Percentiles rank a stretch among this genome's conserved stretches.
Evolutionary conservation across 2,329 filamentous ascomycete species (phyloP).

Genomic region (Macroventuria anomochaeta): DNA sequence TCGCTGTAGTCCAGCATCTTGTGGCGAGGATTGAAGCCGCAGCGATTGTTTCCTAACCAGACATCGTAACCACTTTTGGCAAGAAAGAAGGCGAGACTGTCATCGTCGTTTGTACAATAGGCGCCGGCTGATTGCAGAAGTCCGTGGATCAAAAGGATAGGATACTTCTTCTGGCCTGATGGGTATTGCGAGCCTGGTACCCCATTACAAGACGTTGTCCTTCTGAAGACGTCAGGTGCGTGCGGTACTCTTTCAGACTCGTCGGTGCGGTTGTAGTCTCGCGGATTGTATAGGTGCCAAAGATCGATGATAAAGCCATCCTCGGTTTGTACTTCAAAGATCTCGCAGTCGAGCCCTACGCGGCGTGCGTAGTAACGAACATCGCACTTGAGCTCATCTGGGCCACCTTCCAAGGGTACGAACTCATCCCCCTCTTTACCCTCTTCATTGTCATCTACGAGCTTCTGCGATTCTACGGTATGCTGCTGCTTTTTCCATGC

Average conservation of each 20-base stretch:
- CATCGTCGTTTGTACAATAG: constrained; percentile 88
- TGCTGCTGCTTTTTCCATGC: constrained; percentile 63
- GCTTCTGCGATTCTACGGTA: constrained; percentile 46
- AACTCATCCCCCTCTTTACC: constrained; percentile 61
- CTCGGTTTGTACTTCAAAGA: constrained; percentile 85
- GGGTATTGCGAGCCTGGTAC: constrained; percentile 36
- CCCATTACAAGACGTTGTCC: constrained; percentile 33
- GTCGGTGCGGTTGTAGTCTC: constrained; percentile 66
- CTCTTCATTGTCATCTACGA: constrained; percentile 49
- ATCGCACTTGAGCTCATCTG: constrained; percentile 78
- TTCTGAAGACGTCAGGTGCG: constrained; percentile 68
- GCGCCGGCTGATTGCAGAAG: constrained; percentile 86
- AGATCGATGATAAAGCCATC: constrained; percentile 90
- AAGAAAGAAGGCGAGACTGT: constrained; percentile 88
- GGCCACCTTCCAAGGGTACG: constrained; percentile 77
- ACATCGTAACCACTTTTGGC: constrained; percentile 93
- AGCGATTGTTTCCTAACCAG: constrained; percentile 93
- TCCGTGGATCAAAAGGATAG: constrained; percentile 86
- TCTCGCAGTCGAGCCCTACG: constrained; percentile 85
- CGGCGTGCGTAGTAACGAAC: constrained; percentile 84
- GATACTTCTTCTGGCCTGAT: constrained; percentile 68
- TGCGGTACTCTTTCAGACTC: constrained; percentile 60
- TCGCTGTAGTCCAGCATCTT: constrained; percentile 72
- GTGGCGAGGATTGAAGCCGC: constrained; percentile 82
- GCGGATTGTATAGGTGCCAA: constrained; percentile 88